These are phyloP conservation scores for Leccinum subgranulosum DNA, from an alignment of 768 basidiomycete genomes.

Conservation along the genomic window DNA sequence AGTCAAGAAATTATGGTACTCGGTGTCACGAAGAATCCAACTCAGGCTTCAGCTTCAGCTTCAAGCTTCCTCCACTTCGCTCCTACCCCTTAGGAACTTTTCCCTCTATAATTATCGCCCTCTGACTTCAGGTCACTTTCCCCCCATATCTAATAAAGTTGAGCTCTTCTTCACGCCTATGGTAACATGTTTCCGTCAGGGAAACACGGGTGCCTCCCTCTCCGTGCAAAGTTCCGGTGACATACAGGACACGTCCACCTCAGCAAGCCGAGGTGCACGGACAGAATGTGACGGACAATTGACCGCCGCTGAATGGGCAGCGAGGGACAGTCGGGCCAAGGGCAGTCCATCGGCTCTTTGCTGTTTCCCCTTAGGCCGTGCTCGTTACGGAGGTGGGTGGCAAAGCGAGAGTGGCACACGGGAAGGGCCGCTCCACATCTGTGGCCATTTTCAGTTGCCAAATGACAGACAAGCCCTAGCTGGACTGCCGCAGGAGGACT, in stretches of 20 bases:
- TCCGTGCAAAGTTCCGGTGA: not conserved
- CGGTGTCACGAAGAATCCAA: no score
- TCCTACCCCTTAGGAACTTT: no score
- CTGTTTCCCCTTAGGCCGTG: not conserved
- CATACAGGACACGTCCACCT: conserved; percentile 3
- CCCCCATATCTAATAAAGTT: no score
- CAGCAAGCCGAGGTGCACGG: conserved; percentile 1
- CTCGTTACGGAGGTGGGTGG: not conserved
- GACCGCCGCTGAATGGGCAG: not conserved
- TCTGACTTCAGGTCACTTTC: no score
- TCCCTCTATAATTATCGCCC: no score
- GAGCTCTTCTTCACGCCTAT: no score
- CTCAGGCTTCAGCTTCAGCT: no score
- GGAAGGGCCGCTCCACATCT: not conserved
- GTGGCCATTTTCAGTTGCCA: not conserved
- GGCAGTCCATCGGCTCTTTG: not conserved
- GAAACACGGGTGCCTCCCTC: not conserved
- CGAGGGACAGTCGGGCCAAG: not conserved
- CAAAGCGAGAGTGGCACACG: not conserved
- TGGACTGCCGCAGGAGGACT: not conserved
- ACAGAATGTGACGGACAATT: conserved; percentile 1
- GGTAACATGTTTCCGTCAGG: no score
- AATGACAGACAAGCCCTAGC: not conserved
- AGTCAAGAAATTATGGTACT: no score
- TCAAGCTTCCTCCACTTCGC: no score